Conservation (phyloP, 164 flowering plant genomes). For the grape (Vitis vinifera) region ASM3070453v1 NC_081807.1:7336501-7337000, state of each 20-base stretch:
- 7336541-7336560: too few species aligned
- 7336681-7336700: too few species aligned
- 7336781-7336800: constrained; percentile 59
- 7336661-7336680: too few species aligned
- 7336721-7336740: constrained; percentile 80
- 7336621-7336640: too few species aligned
- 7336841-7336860: constrained; percentile 9
- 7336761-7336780: constrained; percentile 78
- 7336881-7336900: too few species aligned
- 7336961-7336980: neutral
- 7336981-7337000: neutral
- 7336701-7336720: constrained; percentile 59
- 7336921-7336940: neutral
- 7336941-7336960: neutral
- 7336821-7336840: constrained; percentile 56
- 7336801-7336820: constrained; percentile 84
- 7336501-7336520: too few species aligned
- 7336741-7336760: constrained; percentile 88
- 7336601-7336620: too few species aligned
- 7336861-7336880: neutral
- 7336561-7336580: too few species aligned
- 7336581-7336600: too few species aligned
- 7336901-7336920: neutral
- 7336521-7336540: too few species aligned
- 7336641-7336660: too few species aligned